Evolutionary conservation across 2,329 filamentous ascomycete species (phyloP).

Genomic region (Fusarium sublunatum): DNA sequence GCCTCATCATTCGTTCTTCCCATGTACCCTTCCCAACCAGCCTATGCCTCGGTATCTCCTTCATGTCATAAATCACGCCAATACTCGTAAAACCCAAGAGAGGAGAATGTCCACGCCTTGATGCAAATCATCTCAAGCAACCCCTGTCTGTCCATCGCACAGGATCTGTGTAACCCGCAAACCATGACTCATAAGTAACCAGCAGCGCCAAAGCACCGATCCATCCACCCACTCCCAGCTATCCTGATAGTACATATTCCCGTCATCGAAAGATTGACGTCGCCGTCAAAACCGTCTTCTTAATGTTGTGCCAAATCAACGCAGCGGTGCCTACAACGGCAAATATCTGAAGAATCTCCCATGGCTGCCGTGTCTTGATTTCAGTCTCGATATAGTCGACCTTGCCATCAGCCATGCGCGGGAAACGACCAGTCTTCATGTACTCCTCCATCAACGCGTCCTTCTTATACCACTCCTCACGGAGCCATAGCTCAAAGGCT

Average conservation of each 20-base stretch:
- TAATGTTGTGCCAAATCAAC: constrained; percentile 56
- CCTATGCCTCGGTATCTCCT: constrained; percentile 39
- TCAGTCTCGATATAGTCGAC: constrained; percentile 67
- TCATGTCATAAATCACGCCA: constrained; percentile 5
- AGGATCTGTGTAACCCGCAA: constrained; percentile 15
- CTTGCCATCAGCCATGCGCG: constrained; percentile 68
- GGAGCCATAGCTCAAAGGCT: constrained; percentile 85
- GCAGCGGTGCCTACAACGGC: constrained; percentile 59
- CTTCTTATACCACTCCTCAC: constrained; percentile 90
- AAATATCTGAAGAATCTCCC: constrained; percentile 68
- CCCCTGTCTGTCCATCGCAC: constrained; percentile 1
- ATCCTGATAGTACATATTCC: constrained; percentile 1
- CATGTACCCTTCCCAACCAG: constrained; percentile 3
- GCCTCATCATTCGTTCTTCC: constrained; percentile 18
- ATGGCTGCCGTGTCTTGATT: constrained; percentile 64
- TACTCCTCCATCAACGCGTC: constrained; percentile 89
- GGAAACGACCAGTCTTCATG: constrained; percentile 80
- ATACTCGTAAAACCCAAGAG: constrained; percentile 10
- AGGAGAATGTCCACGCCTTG: constrained; percentile 12
- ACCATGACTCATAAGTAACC: constrained; percentile 1
- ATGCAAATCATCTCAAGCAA: constrained; percentile 6
- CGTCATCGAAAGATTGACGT: constrained; percentile 37
- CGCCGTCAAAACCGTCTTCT: constrained; percentile 44
- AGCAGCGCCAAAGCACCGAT: constrained; percentile 2
- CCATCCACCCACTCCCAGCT: constrained; percentile 5